These are phyloP conservation scores for Aureobasidium sp. DNA, from an alignment of 2,329 filamentous ascomycete species.

Conservation along the genomic window DNA sequence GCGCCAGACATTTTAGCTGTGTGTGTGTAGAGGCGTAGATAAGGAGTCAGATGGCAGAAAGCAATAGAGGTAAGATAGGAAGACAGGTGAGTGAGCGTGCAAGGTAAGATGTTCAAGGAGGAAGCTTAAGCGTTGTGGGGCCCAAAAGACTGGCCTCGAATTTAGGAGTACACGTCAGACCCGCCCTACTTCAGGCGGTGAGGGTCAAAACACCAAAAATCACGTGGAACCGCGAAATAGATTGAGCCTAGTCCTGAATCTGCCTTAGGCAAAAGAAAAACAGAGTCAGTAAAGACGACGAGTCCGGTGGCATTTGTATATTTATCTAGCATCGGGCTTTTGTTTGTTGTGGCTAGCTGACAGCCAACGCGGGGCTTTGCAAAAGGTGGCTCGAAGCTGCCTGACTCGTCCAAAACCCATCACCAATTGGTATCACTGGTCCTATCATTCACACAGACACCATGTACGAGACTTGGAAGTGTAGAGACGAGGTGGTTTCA, in stretches of 20 bases:
- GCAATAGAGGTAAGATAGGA: neutral
- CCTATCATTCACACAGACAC: neutral
- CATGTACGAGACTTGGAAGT: too few species aligned
- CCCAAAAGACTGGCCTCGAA: conserved; percentile 10
- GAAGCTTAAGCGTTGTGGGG: conserved; percentile 12
- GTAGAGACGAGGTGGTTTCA: neutral
- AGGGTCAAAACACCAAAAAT: conserved; percentile 7
- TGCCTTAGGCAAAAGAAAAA: neutral
- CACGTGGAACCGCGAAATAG: conserved; percentile 13
- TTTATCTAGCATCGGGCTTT: neutral
- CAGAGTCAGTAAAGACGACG: neutral
- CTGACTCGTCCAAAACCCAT: neutral
- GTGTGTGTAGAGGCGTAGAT: neutral
- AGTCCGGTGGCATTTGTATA: neutral
- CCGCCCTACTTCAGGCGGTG: neutral
- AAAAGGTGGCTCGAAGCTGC: conserved; percentile 2
- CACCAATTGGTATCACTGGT: neutral
- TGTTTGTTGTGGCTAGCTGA: neutral
- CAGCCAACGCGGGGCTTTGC: neutral
- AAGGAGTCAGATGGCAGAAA: neutral
- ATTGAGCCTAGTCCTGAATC: conserved; percentile 4
- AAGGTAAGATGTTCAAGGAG: conserved; percentile 2
- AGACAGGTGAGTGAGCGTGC: neutral
- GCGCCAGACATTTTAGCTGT: conserved; percentile 24
- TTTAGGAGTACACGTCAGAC: conserved; percentile 8